phyloP scores from a whole-genome alignment of 148 eudicot genomes.

The Drosera capensis region DNA sequence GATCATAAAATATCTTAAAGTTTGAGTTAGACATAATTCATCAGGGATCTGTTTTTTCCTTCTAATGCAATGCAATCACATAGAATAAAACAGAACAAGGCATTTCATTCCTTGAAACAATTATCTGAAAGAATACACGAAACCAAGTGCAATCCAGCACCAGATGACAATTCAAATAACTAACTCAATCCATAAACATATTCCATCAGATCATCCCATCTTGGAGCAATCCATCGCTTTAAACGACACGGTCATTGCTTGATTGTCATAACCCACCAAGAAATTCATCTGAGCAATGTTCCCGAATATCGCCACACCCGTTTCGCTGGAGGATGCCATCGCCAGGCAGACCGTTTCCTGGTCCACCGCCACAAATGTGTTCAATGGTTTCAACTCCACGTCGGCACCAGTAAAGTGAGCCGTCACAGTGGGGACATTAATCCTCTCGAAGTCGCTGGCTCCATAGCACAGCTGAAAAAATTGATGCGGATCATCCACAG shows the following conservation, averaged over 20 bases:
- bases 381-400: conserved; percentile 5
- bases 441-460: background rate
- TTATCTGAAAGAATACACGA: too few relatives aligned
- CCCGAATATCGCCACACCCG: conserved; percentile 17
- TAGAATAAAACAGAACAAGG: too few relatives aligned
- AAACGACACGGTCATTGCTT: conserved; percentile 10
- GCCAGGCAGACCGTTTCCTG: conserved; percentile 17
- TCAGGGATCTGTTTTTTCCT: too few relatives aligned
- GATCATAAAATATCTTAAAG: too few relatives aligned
- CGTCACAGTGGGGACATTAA: conserved; percentile 13
- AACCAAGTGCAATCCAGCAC: too few relatives aligned
- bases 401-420: conserved; percentile 30
- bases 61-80: too few relatives aligned
- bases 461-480: conserved; percentile 22
- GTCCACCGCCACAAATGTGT: conserved; percentile 14
- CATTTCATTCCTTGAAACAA: too few relatives aligned
- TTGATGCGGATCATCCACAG: conserved; percentile 10
- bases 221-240: conserved; percentile 9
- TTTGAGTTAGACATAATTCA: too few relatives aligned
- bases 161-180: too few relatives aligned
- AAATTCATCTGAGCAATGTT: conserved; percentile 16
- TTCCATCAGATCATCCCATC: too few relatives aligned
- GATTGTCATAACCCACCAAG: conserved; percentile 12
- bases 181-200: too few relatives aligned
- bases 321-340: conserved; percentile 10